Percentiles rank a stretch among this genome's conserved stretches.
Evolutionary conservation across 371 early-diverging fungal genomes (phyloP).

Genomic region (Spraguea lophii): DNA sequence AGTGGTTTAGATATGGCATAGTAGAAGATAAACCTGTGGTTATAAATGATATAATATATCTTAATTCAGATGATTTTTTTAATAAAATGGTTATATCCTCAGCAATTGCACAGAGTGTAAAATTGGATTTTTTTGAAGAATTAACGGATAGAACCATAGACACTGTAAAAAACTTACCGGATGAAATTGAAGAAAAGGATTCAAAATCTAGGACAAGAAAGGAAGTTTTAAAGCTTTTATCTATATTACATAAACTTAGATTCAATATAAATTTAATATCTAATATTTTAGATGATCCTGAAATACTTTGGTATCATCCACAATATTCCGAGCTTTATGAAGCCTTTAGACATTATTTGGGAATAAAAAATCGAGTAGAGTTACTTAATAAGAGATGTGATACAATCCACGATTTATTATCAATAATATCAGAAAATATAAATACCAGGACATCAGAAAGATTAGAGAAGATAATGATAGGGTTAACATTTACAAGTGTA

Average conservation of each 20-base stretch:
- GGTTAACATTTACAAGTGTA: neutral
- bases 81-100: constrained; percentile 47
- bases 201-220: constrained; percentile 38
- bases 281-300: constrained; percentile 47
- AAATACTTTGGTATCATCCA: constrained; percentile 45
- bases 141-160: constrained; percentile 42
- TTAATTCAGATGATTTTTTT: constrained; percentile 40
- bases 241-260: constrained; percentile 37
- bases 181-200: constrained; percentile 43
- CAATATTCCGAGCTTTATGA: constrained; percentile 43
- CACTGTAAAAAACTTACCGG: constrained; percentile 41
- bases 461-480: constrained; percentile 40
- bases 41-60: constrained; percentile 45
- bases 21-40: constrained; percentile 37
- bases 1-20: constrained; percentile 45
- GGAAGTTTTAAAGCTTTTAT: constrained; percentile 42
- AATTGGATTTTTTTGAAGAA: constrained; percentile 46
- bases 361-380: constrained; percentile 42
- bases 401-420: constrained; percentile 44
- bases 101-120: constrained; percentile 47
- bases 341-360: constrained; percentile 44
- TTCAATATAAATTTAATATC: constrained; percentile 45
- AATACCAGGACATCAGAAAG: constrained; percentile 42
- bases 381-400: constrained; percentile 45
- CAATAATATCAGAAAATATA: constrained; percentile 39